Percentiles rank a stretch among this genome's conserved stretches.
Conservation (phyloP, 169 alveolate species). For the Neospora caninum region DNA sequence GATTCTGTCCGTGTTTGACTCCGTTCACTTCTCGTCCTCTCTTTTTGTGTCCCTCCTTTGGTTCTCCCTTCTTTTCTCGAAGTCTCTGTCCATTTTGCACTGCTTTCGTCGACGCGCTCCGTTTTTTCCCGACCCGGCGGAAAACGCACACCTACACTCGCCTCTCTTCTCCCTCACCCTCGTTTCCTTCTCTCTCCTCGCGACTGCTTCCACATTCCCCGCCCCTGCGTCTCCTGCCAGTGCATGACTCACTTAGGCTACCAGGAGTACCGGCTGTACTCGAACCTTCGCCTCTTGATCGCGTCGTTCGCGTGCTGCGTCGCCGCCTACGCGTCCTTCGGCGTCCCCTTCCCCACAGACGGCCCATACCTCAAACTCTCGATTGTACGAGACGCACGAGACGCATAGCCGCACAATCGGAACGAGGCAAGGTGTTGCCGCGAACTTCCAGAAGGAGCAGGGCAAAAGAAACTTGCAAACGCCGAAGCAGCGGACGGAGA, state of each 20-base stretch:
- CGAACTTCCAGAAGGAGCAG: no score
- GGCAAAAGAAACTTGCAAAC: no score
- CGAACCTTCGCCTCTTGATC: not conserved
- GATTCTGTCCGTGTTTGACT: not conserved
- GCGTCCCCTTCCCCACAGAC: not conserved
- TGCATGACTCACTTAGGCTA: not conserved
- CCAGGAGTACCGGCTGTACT: not conserved
- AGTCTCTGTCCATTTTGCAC: no score
- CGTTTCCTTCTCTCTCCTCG: not conserved
- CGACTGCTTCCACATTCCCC: no score
- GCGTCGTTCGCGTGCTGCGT: slow-evolving; percentile 29
- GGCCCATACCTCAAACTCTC: not conserved
- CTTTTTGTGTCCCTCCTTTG: not conserved
- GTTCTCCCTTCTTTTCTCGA: no score
- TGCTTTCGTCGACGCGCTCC: no score
- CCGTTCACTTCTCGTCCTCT: not conserved
- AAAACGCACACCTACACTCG: no score
- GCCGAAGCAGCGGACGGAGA: no score
- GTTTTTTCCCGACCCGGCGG: no score
- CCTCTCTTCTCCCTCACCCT: not conserved
- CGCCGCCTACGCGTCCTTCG: slow-evolving; percentile 17
- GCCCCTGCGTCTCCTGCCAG: not conserved
- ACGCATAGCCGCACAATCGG: not conserved
- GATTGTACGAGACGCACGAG: not conserved
- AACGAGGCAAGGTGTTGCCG: no score